Base-by-base conservation (phyloP, 805 yeast species). In the Candida dajiaensis region DNA sequence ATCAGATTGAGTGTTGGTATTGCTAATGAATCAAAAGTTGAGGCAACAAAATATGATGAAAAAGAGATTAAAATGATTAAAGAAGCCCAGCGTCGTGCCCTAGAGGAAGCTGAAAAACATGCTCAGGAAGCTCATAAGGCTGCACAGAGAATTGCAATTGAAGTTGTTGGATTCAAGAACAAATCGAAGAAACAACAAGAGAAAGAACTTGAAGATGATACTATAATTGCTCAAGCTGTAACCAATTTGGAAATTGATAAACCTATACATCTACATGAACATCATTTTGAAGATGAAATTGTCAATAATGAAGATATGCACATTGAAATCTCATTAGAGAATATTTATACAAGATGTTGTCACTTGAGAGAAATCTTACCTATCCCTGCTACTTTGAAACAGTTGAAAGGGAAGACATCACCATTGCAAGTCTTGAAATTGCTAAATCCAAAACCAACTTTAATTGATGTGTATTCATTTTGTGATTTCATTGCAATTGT, bases 351-450 rank as follows among this genome's bases (percentile, higher is more conserved):
- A 1, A 72, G 97, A 53, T 92, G 97, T 64, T 90, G 97, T 62
- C 97, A 90, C 64, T 67, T 90, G 50, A 72, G 97, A 46, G 97
- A 90, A 59, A 90, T 90, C 43, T 65, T 90, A 49, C 97, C 98
- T 1, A 89, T 90, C 45, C 94, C 96, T 1, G 95, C 96, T 1
- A 88, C 90, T 6, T 61, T 87, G 55, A 84, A 85, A 58, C 96
- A 88, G 61, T 76, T 89, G 48, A 81, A 81, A 58, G 88, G 85
- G 20, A 81, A 89, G 25, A 75, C 82, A 40, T 81, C 86, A 1
- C 95, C 96, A 4, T 64, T 90, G 21, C 81, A 87, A 6, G 61
- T 78, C 4, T 63, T 90, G 47, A 88, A 84, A 57, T 70, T 92
- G 48, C 69, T 86, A 57, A 90, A 90, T 59, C 95, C 96, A n/a